Evolutionary conservation across 2,329 filamentous ascomycete genomes (phyloP), one percentile per base, ranked within the genome.

Genomic region (Plenodomus tracheiphilus): DNA sequence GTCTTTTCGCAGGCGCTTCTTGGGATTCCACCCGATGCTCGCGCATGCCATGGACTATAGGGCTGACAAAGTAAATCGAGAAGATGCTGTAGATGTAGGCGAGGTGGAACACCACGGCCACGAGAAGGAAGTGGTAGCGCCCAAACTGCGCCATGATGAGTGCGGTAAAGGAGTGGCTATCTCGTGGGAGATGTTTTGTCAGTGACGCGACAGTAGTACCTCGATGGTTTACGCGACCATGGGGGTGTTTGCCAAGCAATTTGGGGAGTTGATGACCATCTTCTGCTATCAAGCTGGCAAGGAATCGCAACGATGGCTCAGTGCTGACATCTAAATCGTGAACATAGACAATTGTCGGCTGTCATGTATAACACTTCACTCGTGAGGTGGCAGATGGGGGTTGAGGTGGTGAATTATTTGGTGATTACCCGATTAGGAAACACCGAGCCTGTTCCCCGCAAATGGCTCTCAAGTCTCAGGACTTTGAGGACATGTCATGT

Each of bases 11-110:
- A 1, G 94, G 94, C 18, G 92, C 83, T 71, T 87, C 85, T 42
- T 82, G 76, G 46, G 86, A 80, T 51, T 91, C 83, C 32, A 95
- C 79, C 39, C 79, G 76, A 74, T 91, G 92, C 51, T 91, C 82
- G 66, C 83, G 85, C 94, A 99, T 99, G 68, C 94, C 94, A 77
- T 87, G 89, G 46, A 97, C 94, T 62, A 99, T 94, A 18, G 94
- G 94, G 71, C 91, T 97, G 69, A 97, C 91, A 70, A 99, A 99
- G 76, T 99, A 97, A 57, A 97, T 94, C 73, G 97, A 92, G 76
- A 99, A 99, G 66, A 97, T 97, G 57, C 59, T 65, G 70, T 87
- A 89, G 47, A 96, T 87, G 73, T 99, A 99, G 58, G 96, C 84
- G 45, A 97, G 73, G 75, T 99, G 95, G 72, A 99, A 99, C 53